These are phyloP conservation scores for Endogone sp. DNA, from an alignment of 192 early-diverging fungal species.

Conservation along the genomic window DNA sequence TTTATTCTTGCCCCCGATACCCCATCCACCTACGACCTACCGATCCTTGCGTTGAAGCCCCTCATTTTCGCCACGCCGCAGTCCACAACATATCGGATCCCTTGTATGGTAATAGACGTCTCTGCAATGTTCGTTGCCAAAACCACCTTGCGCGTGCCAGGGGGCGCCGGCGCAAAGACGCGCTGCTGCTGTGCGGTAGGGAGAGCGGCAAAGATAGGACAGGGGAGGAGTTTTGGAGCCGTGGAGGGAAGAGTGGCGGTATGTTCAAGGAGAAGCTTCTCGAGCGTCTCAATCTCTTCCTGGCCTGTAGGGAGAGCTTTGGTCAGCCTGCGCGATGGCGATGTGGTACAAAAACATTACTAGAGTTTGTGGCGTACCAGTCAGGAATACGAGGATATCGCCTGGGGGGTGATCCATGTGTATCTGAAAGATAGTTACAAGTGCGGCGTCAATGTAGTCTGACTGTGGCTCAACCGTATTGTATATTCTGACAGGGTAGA, in stretches of 20 bases:
- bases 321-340: too few species aligned
- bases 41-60: conserved; percentile 84
- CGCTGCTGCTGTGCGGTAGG: conserved; percentile 83
- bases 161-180: conserved; percentile 88
- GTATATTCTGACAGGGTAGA: conserved; percentile 84
- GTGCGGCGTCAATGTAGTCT: conserved; percentile 89
- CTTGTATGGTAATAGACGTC: conserved; percentile 94
- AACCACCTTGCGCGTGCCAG: conserved; percentile 85
- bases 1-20: too few species aligned
- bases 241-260: conserved; percentile 54
- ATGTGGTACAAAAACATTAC: too few species aligned
- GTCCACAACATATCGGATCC: conserved; percentile 93
- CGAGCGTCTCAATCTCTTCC: conserved; percentile 92
- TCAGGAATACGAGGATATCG: conserved; percentile 92
- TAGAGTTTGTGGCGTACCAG: too few species aligned
- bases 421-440: conserved; percentile 84
- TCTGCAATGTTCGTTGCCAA: conserved; percentile 98
- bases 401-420: conserved; percentile 83
- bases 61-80: conserved; percentile 89
- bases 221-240: conserved; percentile 60
- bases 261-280: conserved; percentile 76
- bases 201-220: conserved; percentile 91
- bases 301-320: conserved; percentile 42
- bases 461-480: conserved; percentile 74
- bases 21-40: conserved; percentile 17